These are phyloP conservation scores for Aspergillus candidus DNA, from an alignment of 2,329 filamentous ascomycete species.

Conservation along the genomic window DNA sequence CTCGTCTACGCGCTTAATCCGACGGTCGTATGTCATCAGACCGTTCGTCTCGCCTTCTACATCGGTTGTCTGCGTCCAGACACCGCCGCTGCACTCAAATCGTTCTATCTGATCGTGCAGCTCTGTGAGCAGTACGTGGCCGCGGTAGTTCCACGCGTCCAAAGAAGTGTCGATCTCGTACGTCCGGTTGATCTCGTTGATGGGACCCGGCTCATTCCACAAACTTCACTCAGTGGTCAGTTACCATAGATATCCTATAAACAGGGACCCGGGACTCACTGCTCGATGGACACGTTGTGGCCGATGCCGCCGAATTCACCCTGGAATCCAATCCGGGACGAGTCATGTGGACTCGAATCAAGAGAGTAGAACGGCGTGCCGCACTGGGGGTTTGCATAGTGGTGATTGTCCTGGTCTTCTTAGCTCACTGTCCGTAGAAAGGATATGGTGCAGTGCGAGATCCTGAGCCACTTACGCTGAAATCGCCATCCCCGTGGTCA, in stretches of 20 bases:
- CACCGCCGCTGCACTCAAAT: slow-evolving; percentile 60
- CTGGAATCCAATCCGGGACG: slow-evolving; percentile 58
- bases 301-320: slow-evolving; percentile 68
- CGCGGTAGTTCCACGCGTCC: slow-evolving; percentile 61
- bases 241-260: background rate
- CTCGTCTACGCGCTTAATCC: slow-evolving; percentile 49
- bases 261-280: slow-evolving; percentile 40
- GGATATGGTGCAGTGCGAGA: background rate
- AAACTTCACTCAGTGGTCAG: slow-evolving; percentile 39
- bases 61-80: slow-evolving; percentile 70
- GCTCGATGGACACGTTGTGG: slow-evolving; percentile 55
- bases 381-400: slow-evolving; percentile 66
- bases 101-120: slow-evolving; percentile 45
- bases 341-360: slow-evolving; percentile 51
- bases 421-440: background rate
- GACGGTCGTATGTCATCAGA: slow-evolving; percentile 62
- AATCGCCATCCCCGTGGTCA: slow-evolving; percentile 64
- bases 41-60: slow-evolving; percentile 71
- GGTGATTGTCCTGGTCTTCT: slow-evolving; percentile 55
- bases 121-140: slow-evolving; percentile 46
- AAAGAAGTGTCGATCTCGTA: slow-evolving; percentile 59
- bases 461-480: slow-evolving; percentile 30
- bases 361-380: slow-evolving; percentile 63
- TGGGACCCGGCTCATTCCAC: slow-evolving; percentile 57
- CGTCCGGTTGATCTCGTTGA: slow-evolving; percentile 58